phyloP scores from a whole-genome alignment of 2,329 filamentous ascomycete genomes.

The Scopulariopsis brevicaulis region DNA sequence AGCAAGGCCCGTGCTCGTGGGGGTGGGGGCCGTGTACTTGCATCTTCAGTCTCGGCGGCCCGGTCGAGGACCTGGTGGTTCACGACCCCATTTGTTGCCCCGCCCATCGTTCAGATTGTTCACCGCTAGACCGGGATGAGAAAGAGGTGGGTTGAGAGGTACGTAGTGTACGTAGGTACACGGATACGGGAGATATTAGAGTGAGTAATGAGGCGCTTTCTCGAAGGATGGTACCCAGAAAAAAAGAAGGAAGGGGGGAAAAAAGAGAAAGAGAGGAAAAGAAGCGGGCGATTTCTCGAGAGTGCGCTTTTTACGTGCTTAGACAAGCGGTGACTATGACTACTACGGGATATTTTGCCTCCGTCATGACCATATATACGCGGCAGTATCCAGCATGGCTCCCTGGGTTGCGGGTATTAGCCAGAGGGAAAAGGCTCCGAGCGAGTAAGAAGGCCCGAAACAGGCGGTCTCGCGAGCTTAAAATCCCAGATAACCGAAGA shows the following conservation, averaged over 20 bases:
- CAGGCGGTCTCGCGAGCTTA: no score
- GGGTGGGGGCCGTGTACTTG: slow-evolving; percentile 16
- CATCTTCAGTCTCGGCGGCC: slow-evolving; percentile 33
- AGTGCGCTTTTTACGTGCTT: background rate
- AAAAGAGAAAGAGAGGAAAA: background rate
- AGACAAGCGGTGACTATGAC: background rate
- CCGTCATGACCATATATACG: slow-evolving; percentile 2
- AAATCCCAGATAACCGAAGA: no score
- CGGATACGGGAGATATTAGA: no score
- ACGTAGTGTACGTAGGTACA: background rate
- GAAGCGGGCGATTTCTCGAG: background rate
- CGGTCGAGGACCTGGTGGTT: slow-evolving; percentile 16
- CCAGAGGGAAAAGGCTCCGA: background rate
- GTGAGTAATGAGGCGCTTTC: background rate
- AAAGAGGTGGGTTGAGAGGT: background rate
- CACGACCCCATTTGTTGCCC: background rate
- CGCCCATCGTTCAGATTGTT: background rate
- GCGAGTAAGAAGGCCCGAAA: no score
- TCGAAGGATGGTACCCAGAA: background rate
- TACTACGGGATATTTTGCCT: background rate
- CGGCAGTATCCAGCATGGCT: background rate
- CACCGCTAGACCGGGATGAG: background rate
- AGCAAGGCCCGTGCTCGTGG: background rate
- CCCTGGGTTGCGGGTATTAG: background rate
- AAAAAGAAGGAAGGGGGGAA: background rate